Conservation (phyloP, 2,329 filamentous ascomycete genomes). For the Aspergillus sojae region DNA sequence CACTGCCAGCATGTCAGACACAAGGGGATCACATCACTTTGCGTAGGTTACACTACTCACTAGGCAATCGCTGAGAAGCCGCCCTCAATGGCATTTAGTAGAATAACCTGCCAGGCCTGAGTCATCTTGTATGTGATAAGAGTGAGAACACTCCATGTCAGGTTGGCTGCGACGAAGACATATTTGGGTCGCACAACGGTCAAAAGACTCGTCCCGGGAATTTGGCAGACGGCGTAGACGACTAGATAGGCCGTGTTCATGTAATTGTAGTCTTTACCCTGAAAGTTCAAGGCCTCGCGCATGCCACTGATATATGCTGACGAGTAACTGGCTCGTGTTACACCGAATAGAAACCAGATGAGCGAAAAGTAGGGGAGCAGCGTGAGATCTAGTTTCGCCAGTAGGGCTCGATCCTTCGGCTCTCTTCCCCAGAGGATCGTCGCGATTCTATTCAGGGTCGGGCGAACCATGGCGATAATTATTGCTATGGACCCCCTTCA, state of each 20-base stretch:
- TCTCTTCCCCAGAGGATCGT: neutral
- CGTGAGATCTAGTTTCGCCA: constrained; percentile 38
- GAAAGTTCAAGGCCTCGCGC: constrained; percentile 41
- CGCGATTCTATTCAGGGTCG: neutral
- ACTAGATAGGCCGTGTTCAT: constrained; percentile 43
- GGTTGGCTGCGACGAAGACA: constrained; percentile 48
- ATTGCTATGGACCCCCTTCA: neutral
- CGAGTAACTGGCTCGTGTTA: constrained; percentile 48
- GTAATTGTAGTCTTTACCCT: constrained; percentile 47
- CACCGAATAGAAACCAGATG: constrained; percentile 53
- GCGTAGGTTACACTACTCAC: constrained; percentile 26
- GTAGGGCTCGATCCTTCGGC: neutral
- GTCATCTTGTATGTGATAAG: constrained; percentile 48
- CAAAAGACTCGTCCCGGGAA: constrained; percentile 47
- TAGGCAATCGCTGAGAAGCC: constrained; percentile 49
- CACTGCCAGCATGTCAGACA: constrained; percentile 23
- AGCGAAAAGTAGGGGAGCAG: constrained; percentile 50
- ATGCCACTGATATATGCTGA: constrained; percentile 49
- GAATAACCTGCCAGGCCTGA: constrained; percentile 48
- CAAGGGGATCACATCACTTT: neutral
- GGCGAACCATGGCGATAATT: neutral
- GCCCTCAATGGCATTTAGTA: constrained; percentile 50
- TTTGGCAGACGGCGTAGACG: constrained; percentile 49
- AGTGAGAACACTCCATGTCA: constrained; percentile 49
- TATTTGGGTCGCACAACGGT: constrained; percentile 44